These are phyloP conservation scores for Candida tetrigidarum DNA, from an alignment of 1,139 yeast genomes.

Conservation along the genomic window DNA sequence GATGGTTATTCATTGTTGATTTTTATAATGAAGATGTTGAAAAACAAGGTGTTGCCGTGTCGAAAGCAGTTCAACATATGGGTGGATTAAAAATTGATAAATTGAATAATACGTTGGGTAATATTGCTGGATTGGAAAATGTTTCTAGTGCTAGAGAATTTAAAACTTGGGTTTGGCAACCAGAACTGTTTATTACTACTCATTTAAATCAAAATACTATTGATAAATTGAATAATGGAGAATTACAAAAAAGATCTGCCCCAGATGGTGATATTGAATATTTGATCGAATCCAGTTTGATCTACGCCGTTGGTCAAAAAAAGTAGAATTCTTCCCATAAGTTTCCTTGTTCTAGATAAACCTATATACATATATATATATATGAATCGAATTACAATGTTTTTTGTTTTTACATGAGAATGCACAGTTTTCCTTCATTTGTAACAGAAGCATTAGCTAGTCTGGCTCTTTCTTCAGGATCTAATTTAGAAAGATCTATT, in stretches of 20 bases:
- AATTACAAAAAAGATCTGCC: slow-evolving; percentile 18
- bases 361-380: neutral
- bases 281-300: slow-evolving; percentile 25
- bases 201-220: slow-evolving; percentile 25
- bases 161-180: slow-evolving; percentile 29
- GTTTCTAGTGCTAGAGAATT: slow-evolving; percentile 28
- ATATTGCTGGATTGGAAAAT: slow-evolving; percentile 26
- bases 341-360: neutral
- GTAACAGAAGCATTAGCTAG: slow-evolving; percentile 2
- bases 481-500: slow-evolving; percentile 31
- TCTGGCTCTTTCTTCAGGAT: slow-evolving; percentile 51
- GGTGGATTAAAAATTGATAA: slow-evolving; percentile 34
- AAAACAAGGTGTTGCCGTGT: neutral
- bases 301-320: slow-evolving; percentile 32
- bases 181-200: slow-evolving; percentile 24
- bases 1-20: slow-evolving; percentile 40
- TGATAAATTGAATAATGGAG: slow-evolving; percentile 22
- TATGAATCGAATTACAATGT: neutral
- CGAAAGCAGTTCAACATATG: slow-evolving; percentile 35
- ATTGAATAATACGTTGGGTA: slow-evolving; percentile 26
- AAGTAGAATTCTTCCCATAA: neutral
- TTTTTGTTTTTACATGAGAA: neutral
- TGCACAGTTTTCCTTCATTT: neutral
- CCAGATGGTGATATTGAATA: slow-evolving; percentile 20
- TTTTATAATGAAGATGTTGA: slow-evolving; percentile 40